Evolutionary conservation across 2,329 filamentous ascomycete species (phyloP).

Genomic region (Diaporthe longicolla): DNA sequence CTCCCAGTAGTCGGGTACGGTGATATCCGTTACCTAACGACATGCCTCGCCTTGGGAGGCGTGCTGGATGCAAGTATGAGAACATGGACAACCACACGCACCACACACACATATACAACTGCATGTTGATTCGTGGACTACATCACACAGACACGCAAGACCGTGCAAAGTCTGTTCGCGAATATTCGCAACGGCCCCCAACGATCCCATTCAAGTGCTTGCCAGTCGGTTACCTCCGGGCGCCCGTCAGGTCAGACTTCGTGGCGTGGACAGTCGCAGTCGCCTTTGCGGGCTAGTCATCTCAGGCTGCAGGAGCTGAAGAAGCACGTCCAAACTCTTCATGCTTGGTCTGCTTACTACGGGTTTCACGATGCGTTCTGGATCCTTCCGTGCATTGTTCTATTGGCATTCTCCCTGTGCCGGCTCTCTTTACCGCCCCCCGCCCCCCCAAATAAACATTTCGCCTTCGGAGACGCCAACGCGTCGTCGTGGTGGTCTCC

Average conservation of each 20-base stretch:
- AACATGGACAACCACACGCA: background rate
- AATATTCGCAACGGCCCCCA: conserved; percentile 10
- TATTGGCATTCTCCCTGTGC: conserved; percentile 4
- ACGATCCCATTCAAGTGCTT: background rate
- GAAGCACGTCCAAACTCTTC: conserved; percentile 7
- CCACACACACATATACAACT: background rate
- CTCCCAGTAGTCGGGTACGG: conserved; percentile 17
- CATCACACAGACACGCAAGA: background rate
- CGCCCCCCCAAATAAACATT: background rate
- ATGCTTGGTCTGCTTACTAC: conserved; percentile 22
- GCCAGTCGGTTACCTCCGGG: conserved; percentile 4
- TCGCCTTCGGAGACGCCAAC: conserved; percentile 16
- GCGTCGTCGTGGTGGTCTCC: conserved; percentile 13
- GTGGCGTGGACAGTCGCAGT: background rate
- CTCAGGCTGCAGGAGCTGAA: conserved; percentile 29
- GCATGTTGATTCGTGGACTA: no score
- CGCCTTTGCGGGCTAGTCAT: conserved; percentile 6
- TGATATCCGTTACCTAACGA: conserved; percentile 21
- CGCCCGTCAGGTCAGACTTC: background rate
- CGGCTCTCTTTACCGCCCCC: background rate
- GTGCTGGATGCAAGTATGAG: conserved; percentile 19
- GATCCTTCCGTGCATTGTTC: conserved; percentile 30
- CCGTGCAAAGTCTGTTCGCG: background rate
- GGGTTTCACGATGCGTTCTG: conserved; percentile 30
- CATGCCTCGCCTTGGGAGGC: conserved; percentile 11